Percentiles rank a stretch among this genome's conserved stretches.
phyloP scores from a whole-genome alignment of 129 eudicot genomes.

The Chrysanthemum makinoi region DNA sequence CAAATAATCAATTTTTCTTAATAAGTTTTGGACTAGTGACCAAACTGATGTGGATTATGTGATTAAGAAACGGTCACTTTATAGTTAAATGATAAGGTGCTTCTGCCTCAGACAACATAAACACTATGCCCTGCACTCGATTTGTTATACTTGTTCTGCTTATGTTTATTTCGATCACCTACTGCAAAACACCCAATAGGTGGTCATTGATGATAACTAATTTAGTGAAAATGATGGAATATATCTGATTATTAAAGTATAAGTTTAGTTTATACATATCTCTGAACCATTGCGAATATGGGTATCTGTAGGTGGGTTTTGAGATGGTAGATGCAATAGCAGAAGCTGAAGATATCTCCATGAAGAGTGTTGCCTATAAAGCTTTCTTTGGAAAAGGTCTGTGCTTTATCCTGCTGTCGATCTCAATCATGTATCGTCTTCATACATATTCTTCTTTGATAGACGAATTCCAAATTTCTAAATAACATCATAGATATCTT shows the following conservation, averaged over 20 bases:
- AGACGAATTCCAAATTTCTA: neutral
- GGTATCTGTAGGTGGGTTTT: conserved; percentile 77
- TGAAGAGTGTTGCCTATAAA: conserved; percentile 69
- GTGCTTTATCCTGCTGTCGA: neutral
- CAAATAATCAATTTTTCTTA: too few relatives aligned
- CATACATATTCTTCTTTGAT: neutral
- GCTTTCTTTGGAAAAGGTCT: conserved; percentile 84
- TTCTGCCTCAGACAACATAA: too few relatives aligned
- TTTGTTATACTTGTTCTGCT: too few relatives aligned
- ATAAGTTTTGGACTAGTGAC: too few relatives aligned
- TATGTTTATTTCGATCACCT: too few relatives aligned
- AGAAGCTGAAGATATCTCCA: conserved; percentile 80
- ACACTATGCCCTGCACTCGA: too few relatives aligned
- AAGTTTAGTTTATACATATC: neutral
- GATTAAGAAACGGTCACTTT: too few relatives aligned
- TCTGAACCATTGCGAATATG: neutral
- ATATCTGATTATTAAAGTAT: neutral
- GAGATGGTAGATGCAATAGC: conserved; percentile 90
- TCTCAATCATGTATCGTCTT: neutral
- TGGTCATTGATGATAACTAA: neutral
- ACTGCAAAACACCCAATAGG: neutral
- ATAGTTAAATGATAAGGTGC: too few relatives aligned
- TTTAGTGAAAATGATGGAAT: neutral
- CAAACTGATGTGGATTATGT: too few relatives aligned
- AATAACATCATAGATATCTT: neutral